Conservation (phyloP, 2,329 filamentous ascomycete genomes). For the Microdochium paspali region DNA sequence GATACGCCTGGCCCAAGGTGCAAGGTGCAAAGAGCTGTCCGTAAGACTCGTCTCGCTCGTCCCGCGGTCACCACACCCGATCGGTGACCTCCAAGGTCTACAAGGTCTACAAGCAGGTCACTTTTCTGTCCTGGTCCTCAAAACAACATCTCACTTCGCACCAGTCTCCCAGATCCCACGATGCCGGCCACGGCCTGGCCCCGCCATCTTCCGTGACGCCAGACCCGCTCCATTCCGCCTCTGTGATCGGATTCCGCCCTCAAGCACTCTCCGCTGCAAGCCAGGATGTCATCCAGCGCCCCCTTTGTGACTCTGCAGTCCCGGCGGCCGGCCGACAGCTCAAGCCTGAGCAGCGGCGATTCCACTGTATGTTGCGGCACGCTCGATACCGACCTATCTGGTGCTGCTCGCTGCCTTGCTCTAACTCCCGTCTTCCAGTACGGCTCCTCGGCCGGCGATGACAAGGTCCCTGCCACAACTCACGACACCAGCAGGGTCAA, state of each 20-base stretch:
- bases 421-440: slow-evolving; percentile 30
- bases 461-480: slow-evolving; percentile 31
- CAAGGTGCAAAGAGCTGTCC: too few species aligned
- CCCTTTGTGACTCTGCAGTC: slow-evolving; percentile 46
- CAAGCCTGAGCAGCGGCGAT: slow-evolving; percentile 36
- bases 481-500: slow-evolving; percentile 49
- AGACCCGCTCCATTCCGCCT: not conserved
- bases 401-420: slow-evolving; percentile 11
- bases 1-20: too few species aligned
- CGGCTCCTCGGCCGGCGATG: slow-evolving; percentile 30
- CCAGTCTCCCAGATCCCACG: not conserved
- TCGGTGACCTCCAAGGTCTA: not conserved
- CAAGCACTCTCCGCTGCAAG: not conserved
- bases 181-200: not conserved
- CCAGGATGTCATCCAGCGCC: slow-evolving; percentile 14
- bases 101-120: not conserved
- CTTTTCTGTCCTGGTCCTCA: too few species aligned
- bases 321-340: slow-evolving; percentile 32
- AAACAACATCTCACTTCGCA: not conserved
- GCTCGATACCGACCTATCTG: slow-evolving; percentile 10
- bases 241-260: not conserved
- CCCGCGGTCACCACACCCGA: too few species aligned
- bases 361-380: slow-evolving; percentile 32
- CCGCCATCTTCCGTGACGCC: not conserved
- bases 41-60: too few species aligned